Percentiles rank a stretch among this genome's conserved stretches.
phyloP scores from a whole-genome alignment of 208 protist genomes.

The Trypanosoma conorhini region DNA sequence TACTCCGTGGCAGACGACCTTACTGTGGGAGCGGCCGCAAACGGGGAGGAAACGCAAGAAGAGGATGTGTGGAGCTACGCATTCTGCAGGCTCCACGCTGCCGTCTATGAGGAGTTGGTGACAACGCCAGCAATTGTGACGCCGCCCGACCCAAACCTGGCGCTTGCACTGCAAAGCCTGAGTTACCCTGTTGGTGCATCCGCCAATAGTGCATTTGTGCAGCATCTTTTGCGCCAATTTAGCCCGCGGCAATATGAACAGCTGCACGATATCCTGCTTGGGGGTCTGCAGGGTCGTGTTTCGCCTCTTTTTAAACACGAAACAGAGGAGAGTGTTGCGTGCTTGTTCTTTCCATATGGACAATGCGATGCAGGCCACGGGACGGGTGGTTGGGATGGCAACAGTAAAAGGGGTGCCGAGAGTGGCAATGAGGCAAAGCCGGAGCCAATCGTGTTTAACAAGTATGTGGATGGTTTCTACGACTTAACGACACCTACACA shows the following conservation, averaged over 20 bases:
- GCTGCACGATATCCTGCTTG: constrained; percentile 8
- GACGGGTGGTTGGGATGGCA: not conserved
- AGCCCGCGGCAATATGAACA: constrained; percentile 16
- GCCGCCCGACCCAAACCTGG: not conserved
- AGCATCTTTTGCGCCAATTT: constrained; percentile 24
- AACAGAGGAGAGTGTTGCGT: constrained; percentile 18
- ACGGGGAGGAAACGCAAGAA: not conserved
- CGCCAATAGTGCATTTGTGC: constrained; percentile 19
- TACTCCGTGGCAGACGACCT: not conserved
- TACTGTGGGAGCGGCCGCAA: not conserved
- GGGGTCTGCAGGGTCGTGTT: constrained; percentile 17
- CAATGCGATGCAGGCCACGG: not conserved
- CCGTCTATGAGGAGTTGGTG: constrained; percentile 17
- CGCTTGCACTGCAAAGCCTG: not conserved
- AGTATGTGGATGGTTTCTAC: constrained; percentile 25
- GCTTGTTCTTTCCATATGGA: constrained; percentile 28
- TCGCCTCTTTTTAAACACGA: constrained; percentile 23
- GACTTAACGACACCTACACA: not conserved
- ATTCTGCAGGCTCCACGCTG: constrained; percentile 2
- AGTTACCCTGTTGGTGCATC: constrained; percentile 17
- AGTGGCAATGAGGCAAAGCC: not conserved
- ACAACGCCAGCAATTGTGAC: not conserved
- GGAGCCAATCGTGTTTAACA: constrained; percentile 15
- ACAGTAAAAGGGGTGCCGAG: not conserved
- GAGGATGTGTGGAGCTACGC: not conserved